These are phyloP conservation scores for Tulasnella sp. DNA, from an alignment of 768 basidiomycete species.

Conservation along the genomic window DNA sequence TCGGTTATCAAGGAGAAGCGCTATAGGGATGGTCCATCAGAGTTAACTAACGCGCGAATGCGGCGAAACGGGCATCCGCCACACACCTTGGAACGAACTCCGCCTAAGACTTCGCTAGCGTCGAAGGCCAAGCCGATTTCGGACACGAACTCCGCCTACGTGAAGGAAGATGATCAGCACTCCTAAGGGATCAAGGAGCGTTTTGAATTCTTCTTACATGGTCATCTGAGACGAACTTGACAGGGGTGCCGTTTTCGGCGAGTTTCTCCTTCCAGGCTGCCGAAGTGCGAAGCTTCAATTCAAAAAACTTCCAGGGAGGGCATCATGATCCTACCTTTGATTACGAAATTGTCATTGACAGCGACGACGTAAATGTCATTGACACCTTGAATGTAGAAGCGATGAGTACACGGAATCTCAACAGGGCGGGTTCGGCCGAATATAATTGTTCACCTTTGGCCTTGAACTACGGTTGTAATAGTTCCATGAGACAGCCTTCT, in stretches of 20 bases:
- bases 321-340: conserved; percentile 32
- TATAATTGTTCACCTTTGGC: conserved; percentile 52
- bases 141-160: conserved; percentile 33
- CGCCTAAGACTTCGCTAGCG: conserved; percentile 49
- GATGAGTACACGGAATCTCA: no score
- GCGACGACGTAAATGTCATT: conserved; percentile 46
- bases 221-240: conserved; percentile 61
- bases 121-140: conserved; percentile 51
- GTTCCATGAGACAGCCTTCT: background rate
- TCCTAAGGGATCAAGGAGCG: background rate
- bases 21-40: conserved; percentile 20
- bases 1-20: conserved; percentile 59
- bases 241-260: conserved; percentile 42
- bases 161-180: background rate
- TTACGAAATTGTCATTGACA: conserved; percentile 73
- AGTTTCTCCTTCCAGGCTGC: conserved; percentile 53
- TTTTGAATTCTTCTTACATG: conserved; percentile 25
- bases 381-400: conserved; percentile 4
- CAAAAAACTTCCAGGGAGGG: background rate
- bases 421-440: background rate
- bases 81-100: conserved; percentile 51
- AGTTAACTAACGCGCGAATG: conserved; percentile 21
- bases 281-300: background rate
- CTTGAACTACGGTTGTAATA: conserved; percentile 40
- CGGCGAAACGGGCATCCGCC: background rate